Conservation (phyloP, 495 filamentous ascomycete genomes). For the Talaromyces borbonicus region DNA sequence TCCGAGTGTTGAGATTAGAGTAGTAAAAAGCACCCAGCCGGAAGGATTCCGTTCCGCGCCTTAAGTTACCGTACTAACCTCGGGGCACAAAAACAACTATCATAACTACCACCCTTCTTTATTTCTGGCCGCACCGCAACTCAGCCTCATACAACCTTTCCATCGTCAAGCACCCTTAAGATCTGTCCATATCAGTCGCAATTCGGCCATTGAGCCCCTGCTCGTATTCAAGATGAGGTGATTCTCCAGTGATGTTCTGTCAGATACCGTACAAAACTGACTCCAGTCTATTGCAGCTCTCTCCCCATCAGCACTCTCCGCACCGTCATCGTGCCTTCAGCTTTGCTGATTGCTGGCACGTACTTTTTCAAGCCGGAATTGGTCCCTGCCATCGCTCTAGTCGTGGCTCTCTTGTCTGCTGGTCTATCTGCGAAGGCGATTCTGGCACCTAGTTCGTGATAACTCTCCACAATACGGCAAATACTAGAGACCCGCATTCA, state of each 20-base stretch:
- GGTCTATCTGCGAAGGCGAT: no score
- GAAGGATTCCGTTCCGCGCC: no score
- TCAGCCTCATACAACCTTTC: no score
- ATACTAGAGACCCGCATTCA: no score
- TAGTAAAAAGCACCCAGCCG: no score
- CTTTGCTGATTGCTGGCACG: constrained; percentile 64
- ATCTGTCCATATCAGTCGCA: no score
- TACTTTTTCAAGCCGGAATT: constrained; percentile 72
- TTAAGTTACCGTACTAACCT: no score
- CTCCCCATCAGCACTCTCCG: constrained; percentile 49
- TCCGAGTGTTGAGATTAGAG: no score
- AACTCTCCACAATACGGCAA: no score
- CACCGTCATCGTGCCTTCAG: constrained; percentile 79
- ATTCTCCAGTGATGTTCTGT: no score
- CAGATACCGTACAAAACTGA: not conserved
- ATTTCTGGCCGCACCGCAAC: no score
- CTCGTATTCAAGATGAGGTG: constrained; percentile 7
- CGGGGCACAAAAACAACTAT: not conserved
- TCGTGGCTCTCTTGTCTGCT: constrained; percentile 49
- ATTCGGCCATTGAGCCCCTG: not conserved
- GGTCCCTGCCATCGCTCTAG: constrained; percentile 56
- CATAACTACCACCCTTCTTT: not conserved
- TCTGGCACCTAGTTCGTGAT: no score
- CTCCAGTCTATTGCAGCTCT: constrained; percentile 14
- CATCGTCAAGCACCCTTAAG: not conserved